phyloP scores from a whole-genome alignment of 352 stramenopile species.

The Aphanomyces invadans region DNA sequence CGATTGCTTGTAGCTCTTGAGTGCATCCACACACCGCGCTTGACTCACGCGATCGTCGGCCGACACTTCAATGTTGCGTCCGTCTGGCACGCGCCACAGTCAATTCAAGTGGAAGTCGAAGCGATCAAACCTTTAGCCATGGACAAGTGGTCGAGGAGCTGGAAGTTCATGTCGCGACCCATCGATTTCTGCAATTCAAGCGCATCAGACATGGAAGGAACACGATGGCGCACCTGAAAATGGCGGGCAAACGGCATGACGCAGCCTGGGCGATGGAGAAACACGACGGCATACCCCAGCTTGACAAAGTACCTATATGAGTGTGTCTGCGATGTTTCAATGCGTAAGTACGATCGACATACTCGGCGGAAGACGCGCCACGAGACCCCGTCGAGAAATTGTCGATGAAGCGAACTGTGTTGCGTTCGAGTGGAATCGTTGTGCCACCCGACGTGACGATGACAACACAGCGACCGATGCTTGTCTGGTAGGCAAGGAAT shows the following conservation, averaged over 20 bases:
- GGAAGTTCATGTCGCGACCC: slow-evolving; percentile 49
- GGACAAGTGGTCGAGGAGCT: slow-evolving; percentile 51
- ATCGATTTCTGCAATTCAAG: slow-evolving; percentile 32
- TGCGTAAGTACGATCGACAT: too few relatives aligned
- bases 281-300: slow-evolving; percentile 94
- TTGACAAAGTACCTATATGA: slow-evolving; percentile 81
- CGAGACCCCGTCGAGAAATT: slow-evolving; percentile 96
- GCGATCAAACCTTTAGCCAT: slow-evolving; percentile 10
- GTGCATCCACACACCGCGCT: slow-evolving; percentile 35
- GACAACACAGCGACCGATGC: slow-evolving; percentile 75
- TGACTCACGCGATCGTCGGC: slow-evolving; percentile 36
- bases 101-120: neutral
- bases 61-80: slow-evolving; percentile 32
- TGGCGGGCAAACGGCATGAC: slow-evolving; percentile 80
- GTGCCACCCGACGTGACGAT: slow-evolving; percentile 95
- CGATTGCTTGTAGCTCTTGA: slow-evolving; percentile 42
- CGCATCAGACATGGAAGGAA: neutral
- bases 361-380: slow-evolving; percentile 75
- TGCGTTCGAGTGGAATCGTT: slow-evolving; percentile 90
- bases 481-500: slow-evolving; percentile 59
- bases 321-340: too few relatives aligned
- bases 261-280: slow-evolving; percentile 87
- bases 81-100: neutral
- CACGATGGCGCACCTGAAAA: slow-evolving; percentile 32
- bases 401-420: slow-evolving; percentile 95